Conservation (phyloP, 176 grass and related monocot species). For the Aechmea fasciata region DNA sequence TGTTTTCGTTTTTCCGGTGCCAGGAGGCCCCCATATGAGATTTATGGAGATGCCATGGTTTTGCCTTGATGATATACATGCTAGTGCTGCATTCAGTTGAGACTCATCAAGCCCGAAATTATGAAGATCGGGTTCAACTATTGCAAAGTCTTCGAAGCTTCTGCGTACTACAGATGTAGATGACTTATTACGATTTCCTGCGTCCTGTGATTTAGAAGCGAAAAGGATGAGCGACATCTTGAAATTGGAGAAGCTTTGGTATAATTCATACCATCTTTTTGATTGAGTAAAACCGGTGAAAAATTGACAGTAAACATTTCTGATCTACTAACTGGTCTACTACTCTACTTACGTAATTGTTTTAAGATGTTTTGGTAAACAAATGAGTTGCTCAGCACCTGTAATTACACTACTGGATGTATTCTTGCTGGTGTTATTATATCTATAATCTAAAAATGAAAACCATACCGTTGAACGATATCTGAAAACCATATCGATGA, state of each 20-base stretch:
- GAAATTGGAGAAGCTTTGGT: neutral
- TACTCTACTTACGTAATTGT: no score
- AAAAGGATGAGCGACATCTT: neutral
- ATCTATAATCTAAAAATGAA: neutral
- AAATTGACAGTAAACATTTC: no score
- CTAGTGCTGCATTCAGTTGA: slow-evolving; percentile 29
- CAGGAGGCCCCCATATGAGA: slow-evolving; percentile 70
- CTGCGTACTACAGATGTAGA: neutral
- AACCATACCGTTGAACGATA: slow-evolving; percentile 26
- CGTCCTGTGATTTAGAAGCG: neutral
- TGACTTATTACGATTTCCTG: neutral
- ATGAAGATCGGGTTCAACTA: neutral
- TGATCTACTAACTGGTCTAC: no score
- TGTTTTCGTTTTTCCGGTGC: slow-evolving; percentile 76
- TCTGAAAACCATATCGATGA: slow-evolving; percentile 20
- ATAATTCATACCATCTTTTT: neutral
- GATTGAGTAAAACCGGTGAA: no score
- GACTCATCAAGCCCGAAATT: slow-evolving; percentile 36
- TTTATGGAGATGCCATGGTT: neutral
- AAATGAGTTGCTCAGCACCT: neutral
- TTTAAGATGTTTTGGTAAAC: no score
- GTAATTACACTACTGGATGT: no score
- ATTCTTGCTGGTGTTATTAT: neutral
- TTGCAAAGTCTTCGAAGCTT: neutral
- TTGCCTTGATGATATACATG: slow-evolving; percentile 36